Conservation (phyloP, 768 basidiomycete genomes). For the Collybia sordida region DNA sequence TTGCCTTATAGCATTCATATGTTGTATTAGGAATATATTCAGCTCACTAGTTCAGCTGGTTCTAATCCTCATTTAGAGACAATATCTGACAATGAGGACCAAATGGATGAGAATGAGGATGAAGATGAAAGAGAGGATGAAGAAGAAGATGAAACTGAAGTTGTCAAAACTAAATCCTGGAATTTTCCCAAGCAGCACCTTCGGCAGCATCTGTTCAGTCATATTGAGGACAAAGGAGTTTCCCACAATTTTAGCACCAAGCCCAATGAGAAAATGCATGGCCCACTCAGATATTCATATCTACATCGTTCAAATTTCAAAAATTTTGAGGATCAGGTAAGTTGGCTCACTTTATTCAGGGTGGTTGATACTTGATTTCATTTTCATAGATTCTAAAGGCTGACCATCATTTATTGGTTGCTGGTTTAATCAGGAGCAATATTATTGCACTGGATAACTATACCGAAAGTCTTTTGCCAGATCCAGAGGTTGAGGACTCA, state of each 20-base stretch:
- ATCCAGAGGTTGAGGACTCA: not conserved
- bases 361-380: no score
- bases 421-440: no score
- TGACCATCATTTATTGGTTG: no score
- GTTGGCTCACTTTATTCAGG: no score
- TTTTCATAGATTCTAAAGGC: no score
- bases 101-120: no score
- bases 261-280: conserved; percentile 33
- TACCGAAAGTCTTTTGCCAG: no score
- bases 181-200: conserved; percentile 33
- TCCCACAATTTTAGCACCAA: conserved; percentile 27
- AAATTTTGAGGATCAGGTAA: conserved; percentile 28
- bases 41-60: not conserved
- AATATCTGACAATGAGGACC: no score
- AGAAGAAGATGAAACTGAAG: not conserved
- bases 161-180: conserved; percentile 25
- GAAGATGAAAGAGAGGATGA: no score
- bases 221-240: conserved; percentile 30
- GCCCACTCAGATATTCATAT: conserved; percentile 26
- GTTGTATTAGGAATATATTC: conserved; percentile 7
- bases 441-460: not conserved
- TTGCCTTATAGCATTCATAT: conserved; percentile 2
- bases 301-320: conserved; percentile 28
- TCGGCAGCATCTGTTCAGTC: conserved; percentile 24
- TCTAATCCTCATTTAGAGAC: no score